Conservation (phyloP, 805 yeast genomes). For the Sugiyamaella chiloensis region DNA sequence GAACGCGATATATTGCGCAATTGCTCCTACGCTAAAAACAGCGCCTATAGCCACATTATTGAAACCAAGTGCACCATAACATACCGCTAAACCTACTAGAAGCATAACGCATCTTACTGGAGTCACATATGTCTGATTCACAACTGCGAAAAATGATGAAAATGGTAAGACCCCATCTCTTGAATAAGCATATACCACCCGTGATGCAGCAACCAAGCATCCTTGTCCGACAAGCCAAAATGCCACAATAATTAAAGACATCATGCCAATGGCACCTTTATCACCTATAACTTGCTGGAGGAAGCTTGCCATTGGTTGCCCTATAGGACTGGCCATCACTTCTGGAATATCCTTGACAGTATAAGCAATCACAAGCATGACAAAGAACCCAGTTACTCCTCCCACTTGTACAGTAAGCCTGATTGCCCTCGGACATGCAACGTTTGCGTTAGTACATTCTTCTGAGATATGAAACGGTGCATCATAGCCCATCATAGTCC, state of each 20-base stretch:
- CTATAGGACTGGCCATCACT: constrained; percentile 45
- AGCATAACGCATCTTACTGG: constrained; percentile 57
- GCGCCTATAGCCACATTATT: constrained; percentile 65
- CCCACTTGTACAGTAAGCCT: constrained; percentile 53
- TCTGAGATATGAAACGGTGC: constrained; percentile 70
- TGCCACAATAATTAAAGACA: constrained; percentile 42
- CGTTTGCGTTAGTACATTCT: constrained; percentile 59
- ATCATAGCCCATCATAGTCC: constrained; percentile 69
- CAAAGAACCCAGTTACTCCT: constrained; percentile 40
- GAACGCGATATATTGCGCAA: constrained; percentile 62
- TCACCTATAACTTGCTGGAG: constrained; percentile 47
- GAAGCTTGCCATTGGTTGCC: constrained; percentile 58
- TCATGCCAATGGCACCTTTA: constrained; percentile 41
- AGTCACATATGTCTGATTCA: constrained; percentile 50
- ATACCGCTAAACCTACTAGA: constrained; percentile 25
- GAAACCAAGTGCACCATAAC: constrained; percentile 41
- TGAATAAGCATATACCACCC: constrained; percentile 62
- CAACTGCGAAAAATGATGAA: constrained; percentile 45
- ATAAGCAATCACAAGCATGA: constrained; percentile 43
- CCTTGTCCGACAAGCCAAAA: constrained; percentile 40
- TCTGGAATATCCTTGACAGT: constrained; percentile 50
- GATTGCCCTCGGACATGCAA: constrained; percentile 63
- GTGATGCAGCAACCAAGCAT: constrained; percentile 49
- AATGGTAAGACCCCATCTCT: constrained; percentile 66
- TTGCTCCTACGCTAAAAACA: constrained; percentile 67